Conservation (phyloP, 2,329 filamentous ascomycete species). For the Aspergillus niger region DNA sequence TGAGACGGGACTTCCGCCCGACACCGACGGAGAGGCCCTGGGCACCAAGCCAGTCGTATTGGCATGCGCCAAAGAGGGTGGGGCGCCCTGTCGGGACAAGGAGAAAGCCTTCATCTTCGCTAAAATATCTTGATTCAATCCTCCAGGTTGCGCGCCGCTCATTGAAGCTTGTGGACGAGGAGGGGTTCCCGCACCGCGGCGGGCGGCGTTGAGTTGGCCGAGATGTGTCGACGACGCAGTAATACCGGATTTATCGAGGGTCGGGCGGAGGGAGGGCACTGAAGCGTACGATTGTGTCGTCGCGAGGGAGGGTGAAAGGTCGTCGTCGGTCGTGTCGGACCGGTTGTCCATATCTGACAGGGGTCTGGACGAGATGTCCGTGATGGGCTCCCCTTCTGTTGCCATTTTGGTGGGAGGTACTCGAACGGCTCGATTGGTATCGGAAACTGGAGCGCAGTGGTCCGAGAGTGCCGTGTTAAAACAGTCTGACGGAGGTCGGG, state of each 20-base stretch:
- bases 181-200: constrained; percentile 45
- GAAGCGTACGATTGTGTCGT: constrained; percentile 37
- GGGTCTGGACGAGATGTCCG: constrained; percentile 24
- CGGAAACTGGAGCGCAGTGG: constrained; percentile 2
- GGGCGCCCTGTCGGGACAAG: constrained; percentile 63
- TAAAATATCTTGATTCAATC: constrained; percentile 64
- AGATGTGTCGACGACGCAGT: constrained; percentile 81
- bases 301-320: constrained; percentile 25
- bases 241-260: constrained; percentile 53
- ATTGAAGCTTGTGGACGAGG: constrained; percentile 35
- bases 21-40: constrained; percentile 6
- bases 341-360: constrained; percentile 21
- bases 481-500: constrained; percentile 6
- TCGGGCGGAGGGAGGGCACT: constrained; percentile 30
- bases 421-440: constrained; percentile 1
- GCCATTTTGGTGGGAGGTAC: constrained; percentile 19
- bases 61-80: constrained; percentile 37
- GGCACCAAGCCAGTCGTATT: constrained; percentile 40
- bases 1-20: constrained; percentile 13
- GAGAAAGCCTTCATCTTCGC: constrained; percentile 72
- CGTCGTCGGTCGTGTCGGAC: constrained; percentile 25
- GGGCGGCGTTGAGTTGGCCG: constrained; percentile 71
- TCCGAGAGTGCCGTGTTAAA: constrained; percentile 16
- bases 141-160: constrained; percentile 47
- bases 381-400: constrained; percentile 23